These are phyloP conservation scores for Geranium rotundifolium DNA, from an alignment of 345 rosid species.

Conservation along the genomic window DNA sequence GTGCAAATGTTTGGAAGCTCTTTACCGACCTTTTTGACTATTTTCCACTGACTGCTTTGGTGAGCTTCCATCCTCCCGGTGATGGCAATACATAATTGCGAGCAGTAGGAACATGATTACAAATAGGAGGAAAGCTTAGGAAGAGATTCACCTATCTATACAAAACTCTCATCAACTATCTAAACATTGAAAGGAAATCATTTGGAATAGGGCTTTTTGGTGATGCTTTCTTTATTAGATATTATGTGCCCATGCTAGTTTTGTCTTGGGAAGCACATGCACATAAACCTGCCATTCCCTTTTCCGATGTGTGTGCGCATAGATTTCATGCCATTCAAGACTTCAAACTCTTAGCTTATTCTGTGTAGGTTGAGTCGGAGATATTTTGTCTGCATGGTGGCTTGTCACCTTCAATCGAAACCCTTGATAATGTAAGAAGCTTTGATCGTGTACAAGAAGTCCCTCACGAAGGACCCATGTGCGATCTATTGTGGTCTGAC, in stretches of 20 bases:
- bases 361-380: not conserved
- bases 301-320: too few relatives aligned
- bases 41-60: conserved; percentile 95
- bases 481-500: too few relatives aligned
- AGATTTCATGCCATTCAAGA: conserved; percentile 45
- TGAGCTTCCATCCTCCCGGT: conserved; percentile 27
- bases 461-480: too few relatives aligned
- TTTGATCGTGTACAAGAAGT: too few relatives aligned
- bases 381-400: too few relatives aligned
- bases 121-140: not conserved
- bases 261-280: not conserved
- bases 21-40: conserved; percentile 92
- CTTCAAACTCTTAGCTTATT: conserved; percentile 77
- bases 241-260: not conserved
- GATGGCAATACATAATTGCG: not conserved
- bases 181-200: not conserved
- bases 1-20: conserved; percentile 86
- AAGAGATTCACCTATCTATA: not conserved
- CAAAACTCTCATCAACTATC: not conserved
- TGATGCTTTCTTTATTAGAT: not conserved
- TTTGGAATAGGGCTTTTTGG: not conserved
- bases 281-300: conserved; percentile 26
- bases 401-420: too few relatives aligned
- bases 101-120: not conserved
- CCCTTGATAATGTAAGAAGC: too few relatives aligned